Conservation (phyloP, 768 basidiomycete species). For the Sarcodon sp. region DNA sequence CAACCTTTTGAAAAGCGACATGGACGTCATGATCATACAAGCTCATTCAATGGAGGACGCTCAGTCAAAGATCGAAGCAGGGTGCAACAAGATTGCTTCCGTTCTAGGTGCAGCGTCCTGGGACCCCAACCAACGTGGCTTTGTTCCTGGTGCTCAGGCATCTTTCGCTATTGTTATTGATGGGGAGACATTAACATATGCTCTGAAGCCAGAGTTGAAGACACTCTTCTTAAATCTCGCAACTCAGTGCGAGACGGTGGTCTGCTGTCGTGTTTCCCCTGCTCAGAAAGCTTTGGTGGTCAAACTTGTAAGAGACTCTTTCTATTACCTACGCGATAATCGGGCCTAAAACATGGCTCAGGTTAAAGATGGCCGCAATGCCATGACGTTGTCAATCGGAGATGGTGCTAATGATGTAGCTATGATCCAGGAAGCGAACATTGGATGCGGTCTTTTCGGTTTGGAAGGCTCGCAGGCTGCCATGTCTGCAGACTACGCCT, state of each 20-base stretch:
- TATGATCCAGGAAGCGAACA: constrained; percentile 99
- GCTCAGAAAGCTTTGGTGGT: constrained; percentile 98
- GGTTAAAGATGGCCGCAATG: constrained; percentile 93
- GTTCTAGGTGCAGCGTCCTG: constrained; percentile 63
- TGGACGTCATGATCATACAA: constrained; percentile 97
- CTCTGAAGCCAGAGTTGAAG: constrained; percentile 67
- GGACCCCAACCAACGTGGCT: constrained; percentile 50
- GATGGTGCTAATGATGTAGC: constrained; percentile 98
- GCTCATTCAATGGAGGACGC: constrained; percentile 67
- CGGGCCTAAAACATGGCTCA: constrained; percentile 13
- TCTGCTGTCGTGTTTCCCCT: constrained; percentile 95
- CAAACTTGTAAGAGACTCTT: constrained; percentile 48
- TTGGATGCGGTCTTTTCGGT: constrained; percentile 88
- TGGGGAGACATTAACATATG: constrained; percentile 82
- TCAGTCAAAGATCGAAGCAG: constrained; percentile 80
- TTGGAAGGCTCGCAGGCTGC: constrained; percentile 96
- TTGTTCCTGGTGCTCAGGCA: constrained; percentile 48
- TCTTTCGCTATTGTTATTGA: constrained; percentile 95
- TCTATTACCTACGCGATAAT: constrained; percentile 5
- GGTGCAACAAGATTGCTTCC: constrained; percentile 88
- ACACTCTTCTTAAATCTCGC: constrained; percentile 81
- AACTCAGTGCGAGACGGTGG: constrained; percentile 95
- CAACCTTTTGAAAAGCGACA: constrained; percentile 85
- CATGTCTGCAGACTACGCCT: constrained; percentile 98
- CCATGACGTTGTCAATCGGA: constrained; percentile 95